A percentile compares a stretch with the other conserved stretches of the same genome.
Conservation (phyloP, 2,329 filamentous ascomycete species). For the Epichloe sylvatica region DNA sequence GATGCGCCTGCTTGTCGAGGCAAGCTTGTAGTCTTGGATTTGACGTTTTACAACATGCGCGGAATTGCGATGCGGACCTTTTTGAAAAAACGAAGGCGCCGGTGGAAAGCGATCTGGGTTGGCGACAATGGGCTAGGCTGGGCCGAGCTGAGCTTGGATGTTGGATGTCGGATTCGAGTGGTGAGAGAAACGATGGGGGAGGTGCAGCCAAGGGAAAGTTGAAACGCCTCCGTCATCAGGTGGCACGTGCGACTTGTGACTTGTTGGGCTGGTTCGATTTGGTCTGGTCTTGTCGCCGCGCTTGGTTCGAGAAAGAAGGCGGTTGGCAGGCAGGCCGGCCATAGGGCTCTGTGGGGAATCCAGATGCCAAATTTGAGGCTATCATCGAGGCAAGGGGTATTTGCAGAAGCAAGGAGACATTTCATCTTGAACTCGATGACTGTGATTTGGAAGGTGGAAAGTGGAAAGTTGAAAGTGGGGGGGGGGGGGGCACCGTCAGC, state of each 20-base stretch:
- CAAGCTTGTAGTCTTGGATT: background rate
- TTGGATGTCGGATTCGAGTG: background rate
- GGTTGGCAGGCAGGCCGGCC: too few species aligned
- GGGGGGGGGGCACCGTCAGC: background rate
- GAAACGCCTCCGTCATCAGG: background rate
- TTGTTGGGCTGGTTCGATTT: background rate
- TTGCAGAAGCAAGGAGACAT: too few species aligned
- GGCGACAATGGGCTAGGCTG: background rate
- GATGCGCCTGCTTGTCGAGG: background rate
- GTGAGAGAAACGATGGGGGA: background rate
- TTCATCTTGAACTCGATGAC: too few species aligned
- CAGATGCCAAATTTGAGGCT: too few species aligned
- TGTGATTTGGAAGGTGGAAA: too few species aligned
- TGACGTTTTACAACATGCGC: background rate
- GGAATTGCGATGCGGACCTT: background rate
- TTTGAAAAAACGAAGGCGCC: background rate
- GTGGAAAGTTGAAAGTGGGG: background rate
- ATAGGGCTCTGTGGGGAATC: too few species aligned
- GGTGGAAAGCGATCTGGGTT: background rate
- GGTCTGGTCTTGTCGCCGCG: too few species aligned
- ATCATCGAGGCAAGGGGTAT: too few species aligned
- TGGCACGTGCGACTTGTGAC: background rate
- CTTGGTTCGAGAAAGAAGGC: too few species aligned
- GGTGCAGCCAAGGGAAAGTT: background rate
- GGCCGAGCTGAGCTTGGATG: background rate